Conservation (phyloP, 768 basidiomycete genomes). For the Floccularia luteovirens region DNA sequence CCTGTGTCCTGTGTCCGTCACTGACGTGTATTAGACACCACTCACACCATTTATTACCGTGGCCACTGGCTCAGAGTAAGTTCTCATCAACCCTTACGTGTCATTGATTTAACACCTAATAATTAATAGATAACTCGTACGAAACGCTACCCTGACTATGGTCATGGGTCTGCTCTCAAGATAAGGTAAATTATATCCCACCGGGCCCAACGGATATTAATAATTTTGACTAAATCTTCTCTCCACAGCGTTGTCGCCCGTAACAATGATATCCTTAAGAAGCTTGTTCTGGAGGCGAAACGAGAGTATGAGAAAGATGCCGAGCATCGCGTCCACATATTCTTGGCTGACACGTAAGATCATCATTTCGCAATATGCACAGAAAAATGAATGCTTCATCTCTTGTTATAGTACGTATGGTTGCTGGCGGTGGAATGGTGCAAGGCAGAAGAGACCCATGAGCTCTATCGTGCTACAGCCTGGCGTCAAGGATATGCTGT, state of each 20-base stretch:
- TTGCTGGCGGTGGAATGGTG: conserved; percentile 86
- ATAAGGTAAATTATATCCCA: conserved; percentile 52
- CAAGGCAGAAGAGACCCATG: conserved; percentile 84
- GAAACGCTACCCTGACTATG: conserved; percentile 69
- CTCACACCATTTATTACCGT: conserved; percentile 84
- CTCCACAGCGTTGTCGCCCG: conserved; percentile 70
- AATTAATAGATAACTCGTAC: conserved; percentile 65
- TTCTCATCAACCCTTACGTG: conserved; percentile 8
- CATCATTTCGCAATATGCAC: background rate
- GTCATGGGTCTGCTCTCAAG: conserved; percentile 67
- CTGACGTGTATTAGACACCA: conserved; percentile 48
- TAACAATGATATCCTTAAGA: conserved; percentile 83
- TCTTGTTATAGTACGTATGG: conserved; percentile 45
- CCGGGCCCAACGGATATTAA: too few relatives aligned
- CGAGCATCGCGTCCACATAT: conserved; percentile 85
- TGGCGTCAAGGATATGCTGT: conserved; percentile 85
- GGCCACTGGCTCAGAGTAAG: conserved; percentile 82
- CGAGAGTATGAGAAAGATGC: conserved; percentile 88
- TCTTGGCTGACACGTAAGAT: conserved; percentile 81
- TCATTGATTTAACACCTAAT: conserved; percentile 10
- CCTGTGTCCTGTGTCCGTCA: background rate
- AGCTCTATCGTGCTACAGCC: conserved; percentile 89
- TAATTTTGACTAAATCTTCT: conserved; percentile 2
- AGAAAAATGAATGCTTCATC: background rate
- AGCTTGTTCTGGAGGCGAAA: conserved; percentile 81